phyloP scores from a whole-genome alignment of 345 rosid genomes.

The Populus alba region DNA sequence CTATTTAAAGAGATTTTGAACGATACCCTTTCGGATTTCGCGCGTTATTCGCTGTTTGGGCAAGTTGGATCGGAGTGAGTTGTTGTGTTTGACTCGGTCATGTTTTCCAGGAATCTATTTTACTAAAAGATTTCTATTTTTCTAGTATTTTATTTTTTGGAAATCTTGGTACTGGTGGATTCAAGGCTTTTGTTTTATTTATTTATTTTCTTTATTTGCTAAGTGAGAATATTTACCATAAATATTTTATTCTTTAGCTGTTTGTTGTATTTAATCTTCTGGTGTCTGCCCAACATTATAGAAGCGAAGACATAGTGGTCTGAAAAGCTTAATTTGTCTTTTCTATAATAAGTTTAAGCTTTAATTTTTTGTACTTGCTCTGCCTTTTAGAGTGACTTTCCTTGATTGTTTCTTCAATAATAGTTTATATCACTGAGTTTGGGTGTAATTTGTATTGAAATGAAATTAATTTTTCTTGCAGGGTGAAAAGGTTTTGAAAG shows the following conservation, averaged over 20 bases:
- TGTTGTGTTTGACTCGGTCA: constrained; percentile 50
- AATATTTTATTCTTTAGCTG: constrained; percentile 27
- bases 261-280: constrained; percentile 31
- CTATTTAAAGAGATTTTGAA: background rate
- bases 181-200: background rate
- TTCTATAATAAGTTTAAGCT: constrained; percentile 32
- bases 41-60: constrained; percentile 41
- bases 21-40: constrained; percentile 39
- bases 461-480: constrained; percentile 42
- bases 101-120: constrained; percentile 16
- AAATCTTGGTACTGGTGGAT: background rate
- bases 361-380: constrained; percentile 24
- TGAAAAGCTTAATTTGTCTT: constrained; percentile 70
- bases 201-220: constrained; percentile 22
- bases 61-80: constrained; percentile 33
- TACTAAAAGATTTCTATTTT: constrained; percentile 6
- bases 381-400: constrained; percentile 42
- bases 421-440: constrained; percentile 11
- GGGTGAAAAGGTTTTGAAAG: constrained; percentile 80
- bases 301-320: constrained; percentile 45
- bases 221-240: constrained; percentile 14
- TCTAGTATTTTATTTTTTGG: too few relatives aligned
- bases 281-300: constrained; percentile 29
- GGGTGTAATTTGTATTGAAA: constrained; percentile 24
- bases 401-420: constrained; percentile 19